Conservation (phyloP, 2,329 filamentous ascomycete species). For the Claviceps citrina region DNA sequence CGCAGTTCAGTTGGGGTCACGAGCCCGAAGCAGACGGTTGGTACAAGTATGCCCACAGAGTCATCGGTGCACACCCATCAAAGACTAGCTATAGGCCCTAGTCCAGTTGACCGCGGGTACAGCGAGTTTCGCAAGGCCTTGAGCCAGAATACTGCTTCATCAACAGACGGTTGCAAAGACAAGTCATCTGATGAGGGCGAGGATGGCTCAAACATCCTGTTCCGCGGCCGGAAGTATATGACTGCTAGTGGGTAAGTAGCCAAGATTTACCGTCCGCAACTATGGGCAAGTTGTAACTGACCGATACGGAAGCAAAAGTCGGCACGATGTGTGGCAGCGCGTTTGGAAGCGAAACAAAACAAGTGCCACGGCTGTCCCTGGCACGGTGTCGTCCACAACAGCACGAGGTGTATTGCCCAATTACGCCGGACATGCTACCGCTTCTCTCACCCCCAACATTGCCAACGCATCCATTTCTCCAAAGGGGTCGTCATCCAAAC, state of each 20-base stretch:
- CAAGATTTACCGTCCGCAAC: background rate
- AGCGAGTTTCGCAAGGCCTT: slow-evolving; percentile 15
- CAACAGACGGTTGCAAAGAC: slow-evolving; percentile 9
- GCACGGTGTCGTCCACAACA: slow-evolving; percentile 36
- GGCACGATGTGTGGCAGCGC: slow-evolving; percentile 32
- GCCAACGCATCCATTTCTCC: slow-evolving; percentile 22
- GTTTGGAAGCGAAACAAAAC: slow-evolving; percentile 37
- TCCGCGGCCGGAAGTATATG: slow-evolving; percentile 21
- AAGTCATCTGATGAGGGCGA: slow-evolving; percentile 18
- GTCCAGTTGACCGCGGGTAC: slow-evolving; percentile 13
- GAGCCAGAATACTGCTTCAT: slow-evolving; percentile 2
- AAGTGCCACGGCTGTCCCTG: slow-evolving; percentile 29
- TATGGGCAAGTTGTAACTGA: background rate
- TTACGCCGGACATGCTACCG: slow-evolving; percentile 36
- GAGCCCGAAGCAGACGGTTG: slow-evolving; percentile 19
- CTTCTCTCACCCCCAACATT: slow-evolving; percentile 31
- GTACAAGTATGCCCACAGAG: slow-evolving; percentile 10
- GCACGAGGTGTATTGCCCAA: slow-evolving; percentile 39
- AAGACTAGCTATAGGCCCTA: slow-evolving; percentile 11
- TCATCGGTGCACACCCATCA: slow-evolving; percentile 10
- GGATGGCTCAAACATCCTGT: slow-evolving; percentile 21
- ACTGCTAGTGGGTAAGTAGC: slow-evolving; percentile 17
- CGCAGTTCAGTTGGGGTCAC: slow-evolving; percentile 13
- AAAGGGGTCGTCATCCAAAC: slow-evolving; percentile 16
- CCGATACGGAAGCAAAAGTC: slow-evolving; percentile 19